Conservation (phyloP, 768 basidiomycete species). For the Pleurotus djamor region DNA sequence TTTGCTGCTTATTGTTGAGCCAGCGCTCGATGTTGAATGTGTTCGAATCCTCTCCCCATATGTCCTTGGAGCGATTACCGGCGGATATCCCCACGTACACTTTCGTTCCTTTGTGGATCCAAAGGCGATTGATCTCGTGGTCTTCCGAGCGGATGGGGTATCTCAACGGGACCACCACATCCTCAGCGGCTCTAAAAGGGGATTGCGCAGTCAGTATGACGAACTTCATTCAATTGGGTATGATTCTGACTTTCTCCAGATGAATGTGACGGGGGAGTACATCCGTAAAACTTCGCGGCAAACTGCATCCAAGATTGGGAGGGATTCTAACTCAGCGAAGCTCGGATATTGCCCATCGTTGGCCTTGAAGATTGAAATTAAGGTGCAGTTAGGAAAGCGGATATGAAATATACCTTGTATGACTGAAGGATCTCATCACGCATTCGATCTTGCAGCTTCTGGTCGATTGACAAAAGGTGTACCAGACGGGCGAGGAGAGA, state of each 20-base stretch:
- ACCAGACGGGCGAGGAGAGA: conserved; percentile 24
- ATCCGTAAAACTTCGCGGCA: conserved; percentile 33
- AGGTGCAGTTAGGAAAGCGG: not conserved
- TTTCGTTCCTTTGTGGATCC: conserved; percentile 33
- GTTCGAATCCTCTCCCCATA: conserved; percentile 46
- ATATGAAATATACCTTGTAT: conserved; percentile 4
- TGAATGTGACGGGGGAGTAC: conserved; percentile 21
- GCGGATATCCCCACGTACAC: conserved; percentile 20
- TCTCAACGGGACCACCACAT: conserved; percentile 29
- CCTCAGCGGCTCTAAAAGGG: conserved; percentile 24
- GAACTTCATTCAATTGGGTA: not conserved
- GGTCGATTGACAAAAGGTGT: conserved; percentile 20
- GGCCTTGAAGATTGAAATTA: conserved; percentile 7
- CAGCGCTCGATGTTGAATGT: conserved; percentile 53
- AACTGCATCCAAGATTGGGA: conserved; percentile 35
- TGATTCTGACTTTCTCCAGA: conserved; percentile 26
- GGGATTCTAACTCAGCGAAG: conserved; percentile 32
- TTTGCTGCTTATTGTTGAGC: conserved; percentile 24
- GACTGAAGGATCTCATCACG: conserved; percentile 21
- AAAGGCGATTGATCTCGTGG: conserved; percentile 22
- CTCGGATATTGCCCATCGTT: conserved; percentile 23
- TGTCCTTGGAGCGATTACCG: conserved; percentile 31
- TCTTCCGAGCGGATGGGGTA: conserved; percentile 22
- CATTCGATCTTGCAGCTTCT: conserved; percentile 25
- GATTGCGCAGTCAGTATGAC: conserved; percentile 1